Base-by-base conservation (phyloP, 169 alveolate genomes). In the Eimeria falciformis region DNA sequence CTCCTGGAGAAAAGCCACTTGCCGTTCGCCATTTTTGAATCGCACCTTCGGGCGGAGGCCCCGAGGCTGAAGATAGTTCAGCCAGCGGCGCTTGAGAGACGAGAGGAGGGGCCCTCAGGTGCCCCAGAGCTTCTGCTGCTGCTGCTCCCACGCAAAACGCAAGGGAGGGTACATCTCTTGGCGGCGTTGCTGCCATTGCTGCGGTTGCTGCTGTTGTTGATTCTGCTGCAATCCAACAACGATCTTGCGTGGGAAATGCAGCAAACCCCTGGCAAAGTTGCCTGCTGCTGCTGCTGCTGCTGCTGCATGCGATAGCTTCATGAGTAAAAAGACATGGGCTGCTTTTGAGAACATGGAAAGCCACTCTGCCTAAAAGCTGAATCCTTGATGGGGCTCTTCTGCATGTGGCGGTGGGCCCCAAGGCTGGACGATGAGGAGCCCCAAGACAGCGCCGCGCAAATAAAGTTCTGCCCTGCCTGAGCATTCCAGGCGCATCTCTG, bases 401-500 rank as follows among this genome's bases (percentile, higher is more conserved):
- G 83, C 1, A 4, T 29, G 23, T n/a, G 62, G 83, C 25, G 83
- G 11, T n/a, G 23, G 6, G 45, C 18, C 83, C 40, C 5, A n/a
- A 9, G 7, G 11, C 21, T 9, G 40, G 69, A 9, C 47, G 69
- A 21, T 47, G 86, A 29, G 14, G 86, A 2, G 46, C 46, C 11
- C 86, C 47, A 27, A 27, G 3, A 75, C 25, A 75, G 1, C 23
- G 27, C 50, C 62, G 47, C 68, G 29, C 5, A 12, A 46, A 47
- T 11, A 23, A 77, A 11, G 29, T 43, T 25, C 66, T 77, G 23
- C 86, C 86, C 86, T 77, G 47, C 43, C 6, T 9, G 27, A 40
- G 62, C 86, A 77, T 77, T 77, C 62, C 46, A 37, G 33, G 21
- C 68, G 47, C 69, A 25, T n/a, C 47, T 46, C 14, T 58, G n/a